Evolutionary conservation across 129 eudicot species (phyloP), one percentile per base, ranked within the genome.

Genomic region (Tanacetum coccineum): DNA sequence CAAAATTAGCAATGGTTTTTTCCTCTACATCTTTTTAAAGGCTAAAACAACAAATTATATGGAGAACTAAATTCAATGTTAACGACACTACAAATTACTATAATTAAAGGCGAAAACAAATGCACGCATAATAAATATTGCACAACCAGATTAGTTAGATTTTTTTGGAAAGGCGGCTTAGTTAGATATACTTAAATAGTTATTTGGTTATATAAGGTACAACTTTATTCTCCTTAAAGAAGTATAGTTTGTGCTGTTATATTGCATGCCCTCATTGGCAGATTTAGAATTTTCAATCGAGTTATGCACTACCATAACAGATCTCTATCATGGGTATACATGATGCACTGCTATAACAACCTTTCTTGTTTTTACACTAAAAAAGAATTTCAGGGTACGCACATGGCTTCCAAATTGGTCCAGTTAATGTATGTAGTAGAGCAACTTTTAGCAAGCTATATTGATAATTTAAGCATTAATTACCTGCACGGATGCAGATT

Each of bases 401-500:
- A 45, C 45, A 47, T 13, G 12, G 69, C 40, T 45, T 45, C 40
- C 47, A 49, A 12, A 6, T 0, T 12, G 54, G n/a, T 12, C 42
- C 9, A 36, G 42, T 9, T 36, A 36, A 36, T 36, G 42, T 36
- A 36, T 36, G 42, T 7, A 36, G 10, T 36, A 36, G 42, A 36
- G 42, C 2, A 36, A 36, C 10, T 36, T 36, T 36, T 36, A 48
- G 15, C 32, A 60, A 63, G 28, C 28, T 10, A 13, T 39, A 19
- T 11, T 40, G 40, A 13, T 68, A 40, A 53, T 13, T 28, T 78
- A 36, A 57, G 64, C 1, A 13, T 20, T 48, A 6, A 18, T 63
- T 80, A 89, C 99, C 99, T 94, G 86, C 30, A 74, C 67, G 9
- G 99, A 94, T 67, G 74, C 70, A 45, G 97, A 97, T 75, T 89